Base-by-base conservation (phyloP, 805 yeast genomes). In the Clavispora santaluciae region DNA sequence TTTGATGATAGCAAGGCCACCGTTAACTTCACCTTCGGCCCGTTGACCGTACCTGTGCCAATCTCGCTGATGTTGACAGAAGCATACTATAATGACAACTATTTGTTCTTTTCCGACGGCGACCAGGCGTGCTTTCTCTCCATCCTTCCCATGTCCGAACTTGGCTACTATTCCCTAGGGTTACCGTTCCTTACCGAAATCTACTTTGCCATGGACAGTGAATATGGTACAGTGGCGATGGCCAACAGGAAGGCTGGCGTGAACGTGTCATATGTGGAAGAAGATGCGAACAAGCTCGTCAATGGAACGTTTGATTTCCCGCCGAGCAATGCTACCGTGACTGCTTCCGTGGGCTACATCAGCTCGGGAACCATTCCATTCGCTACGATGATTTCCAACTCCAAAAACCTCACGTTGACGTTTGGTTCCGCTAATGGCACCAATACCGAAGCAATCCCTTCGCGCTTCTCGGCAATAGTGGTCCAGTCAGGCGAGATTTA, bases 201-300 rank as follows among this genome's bases (percentile, higher is more conserved):
- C 6, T 83, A 76, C 53, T 43, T 83, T 28, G 90, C 82, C 0
- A 80, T 81, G 28, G 88, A 84, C 57, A 69, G 77, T 46, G 87
- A 73, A 12, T 76, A 76, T 15, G 57, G 66, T 20, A 62, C 63
- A 17, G 54, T 83, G 21, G 93, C 83, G 0, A 37, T 84, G 37
- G 86, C 79, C 1, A 71, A 72, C 35, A 68, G 81, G 3, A 65
- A 66, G 40, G 44, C 41, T 9, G 39, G 47, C 18, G 20, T 58
- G 11, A 38, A 22, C 22, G 31, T 28, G 3, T 28, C 31, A 12
- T 25, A 20, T 18, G 8, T 4, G 7, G 8, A 10, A 12, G 28
- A 28, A 9, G 16, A 22, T n/a, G 12, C 15, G 13, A 9, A 11
- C 29, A 6, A 15, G 18, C 20, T 6, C 20, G 31, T 28, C 10